Evolutionary conservation across 805 yeast species (phyloP), one percentile per base, ranked within the genome.

Genomic region (Candida nemodendra): DNA sequence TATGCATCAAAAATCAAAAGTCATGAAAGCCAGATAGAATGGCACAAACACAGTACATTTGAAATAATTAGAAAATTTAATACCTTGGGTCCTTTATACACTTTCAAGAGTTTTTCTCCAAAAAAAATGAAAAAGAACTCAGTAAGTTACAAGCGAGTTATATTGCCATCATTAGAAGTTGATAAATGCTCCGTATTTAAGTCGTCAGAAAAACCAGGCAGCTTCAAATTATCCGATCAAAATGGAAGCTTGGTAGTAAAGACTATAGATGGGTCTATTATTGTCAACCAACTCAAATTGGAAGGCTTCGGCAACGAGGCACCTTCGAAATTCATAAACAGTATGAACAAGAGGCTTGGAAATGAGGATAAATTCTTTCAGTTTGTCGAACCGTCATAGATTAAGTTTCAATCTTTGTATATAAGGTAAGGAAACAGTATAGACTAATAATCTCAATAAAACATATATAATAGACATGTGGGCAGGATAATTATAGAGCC

Each of bases 1-100:
- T 67, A 76, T 39, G 93, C 95, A 0, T 61, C 73, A 1, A 83
- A 79, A 51, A 66, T 85, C 19, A 50, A 60, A 1, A 61, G 76
- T 0, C 36, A 51, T 1, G 71, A 68, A 57, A 54, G 62, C 5
- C 65, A 66, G 27, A 64, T 82, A 2, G 27, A 63, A 3, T 84
- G 91, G 88, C 19, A 41, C 1, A 34, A 32, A 2, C 55, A 59
- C 27, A 42, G 68, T 3, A 49, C 78, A 0, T 39, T 54, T 0
- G 57, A 64, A 5, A 62, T 83, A 1, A 38, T 65, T 6, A 64
- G 78, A 24, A 56, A 68, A 27, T 53, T 56, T 26, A 72, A 72
- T 39, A 78, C 81, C 0, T 53, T 84, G 32, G 91, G 90, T 0
- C 70, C 78, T 0, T 45, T 83, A 11, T 69, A 64, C 49, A 64